Evolutionary conservation across 129 eudicot genomes (phyloP).

Genomic region (sunflower (Helianthus annuus)): DNA sequence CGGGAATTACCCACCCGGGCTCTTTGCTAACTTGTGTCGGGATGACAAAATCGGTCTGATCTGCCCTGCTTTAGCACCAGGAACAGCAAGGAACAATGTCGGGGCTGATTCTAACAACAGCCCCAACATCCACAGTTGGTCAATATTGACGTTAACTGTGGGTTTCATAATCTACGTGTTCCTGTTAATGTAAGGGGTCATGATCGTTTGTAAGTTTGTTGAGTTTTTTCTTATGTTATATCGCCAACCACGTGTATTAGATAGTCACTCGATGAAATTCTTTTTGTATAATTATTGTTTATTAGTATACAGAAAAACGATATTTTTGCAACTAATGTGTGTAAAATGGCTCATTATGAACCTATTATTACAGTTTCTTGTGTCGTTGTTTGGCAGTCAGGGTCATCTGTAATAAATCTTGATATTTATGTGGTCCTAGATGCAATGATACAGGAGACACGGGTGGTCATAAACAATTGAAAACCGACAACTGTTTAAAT

Average conservation of each 20-base stretch:
- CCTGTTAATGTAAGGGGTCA: slow-evolving; percentile 34
- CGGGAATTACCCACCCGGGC: slow-evolving; percentile 64
- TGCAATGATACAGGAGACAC: slow-evolving; percentile 8
- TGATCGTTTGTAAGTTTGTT: slow-evolving; percentile 12
- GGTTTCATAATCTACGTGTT: slow-evolving; percentile 26
- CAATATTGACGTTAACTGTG: slow-evolving; percentile 26
- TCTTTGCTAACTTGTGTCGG: slow-evolving; percentile 54
- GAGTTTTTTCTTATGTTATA: slow-evolving; percentile 23
- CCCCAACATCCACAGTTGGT: slow-evolving; percentile 8
- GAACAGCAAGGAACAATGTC: slow-evolving; percentile 21
- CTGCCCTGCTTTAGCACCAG: slow-evolving; percentile 53
- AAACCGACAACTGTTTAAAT: too few species aligned
- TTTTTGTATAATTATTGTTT: slow-evolving; percentile 23
- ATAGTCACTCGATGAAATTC: slow-evolving; percentile 23
- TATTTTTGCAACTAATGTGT: slow-evolving; percentile 13
- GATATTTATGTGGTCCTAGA: slow-evolving; percentile 19
- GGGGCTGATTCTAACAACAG: slow-evolving; percentile 29
- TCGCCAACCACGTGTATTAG: slow-evolving; percentile 23
- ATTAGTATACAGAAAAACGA: neutral
- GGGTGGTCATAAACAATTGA: too few species aligned
- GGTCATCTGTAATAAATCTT: neutral
- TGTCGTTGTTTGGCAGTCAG: neutral
- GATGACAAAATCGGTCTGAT: slow-evolving; percentile 59
- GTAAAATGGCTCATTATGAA: slow-evolving; percentile 12
- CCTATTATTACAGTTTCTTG: slow-evolving; percentile 18